A percentile compares a stretch with the other conserved stretches of the same genome.
Evolutionary conservation across 129 eudicot species (phyloP).

Genomic region (Apium graveolens): DNA sequence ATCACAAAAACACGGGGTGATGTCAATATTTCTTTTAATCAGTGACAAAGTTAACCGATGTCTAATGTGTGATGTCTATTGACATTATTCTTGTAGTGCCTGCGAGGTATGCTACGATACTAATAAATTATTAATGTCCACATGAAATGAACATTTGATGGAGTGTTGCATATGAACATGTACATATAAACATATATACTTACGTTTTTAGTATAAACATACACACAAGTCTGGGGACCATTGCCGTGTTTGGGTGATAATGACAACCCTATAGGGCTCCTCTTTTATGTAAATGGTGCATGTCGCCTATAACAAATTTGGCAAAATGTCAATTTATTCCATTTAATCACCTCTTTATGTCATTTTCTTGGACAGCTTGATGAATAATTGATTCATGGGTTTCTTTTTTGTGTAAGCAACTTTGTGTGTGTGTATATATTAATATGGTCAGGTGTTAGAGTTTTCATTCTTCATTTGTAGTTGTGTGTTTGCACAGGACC

Average conservation of each 20-base stretch:
- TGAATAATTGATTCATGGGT: not conserved
- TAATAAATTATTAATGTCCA: too few relatives aligned
- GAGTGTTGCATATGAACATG: too few relatives aligned
- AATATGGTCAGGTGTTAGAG: constrained; percentile 3
- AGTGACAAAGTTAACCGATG: too few relatives aligned
- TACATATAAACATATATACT: not conserved
- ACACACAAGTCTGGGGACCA: not conserved
- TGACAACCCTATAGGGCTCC: not conserved
- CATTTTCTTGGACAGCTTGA: not conserved
- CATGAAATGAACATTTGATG: too few relatives aligned
- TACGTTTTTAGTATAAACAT: not conserved
- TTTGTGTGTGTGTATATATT: not conserved
- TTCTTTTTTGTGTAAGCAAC: not conserved
- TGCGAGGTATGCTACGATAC: too few relatives aligned
- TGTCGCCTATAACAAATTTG: not conserved
- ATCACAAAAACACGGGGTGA: too few relatives aligned
- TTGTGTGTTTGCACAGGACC: not conserved
- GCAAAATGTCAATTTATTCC: constrained; percentile 1
- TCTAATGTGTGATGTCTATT: too few relatives aligned
- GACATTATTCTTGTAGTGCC: too few relatives aligned
- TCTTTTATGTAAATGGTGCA: not conserved
- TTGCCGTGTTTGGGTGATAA: not conserved
- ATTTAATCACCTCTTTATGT: not conserved
- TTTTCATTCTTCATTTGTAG: not conserved
- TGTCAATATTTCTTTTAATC: too few relatives aligned